phyloP scores from a whole-genome alignment of 495 filamentous ascomycete genomes.

The Penicillium odoratum region DNA sequence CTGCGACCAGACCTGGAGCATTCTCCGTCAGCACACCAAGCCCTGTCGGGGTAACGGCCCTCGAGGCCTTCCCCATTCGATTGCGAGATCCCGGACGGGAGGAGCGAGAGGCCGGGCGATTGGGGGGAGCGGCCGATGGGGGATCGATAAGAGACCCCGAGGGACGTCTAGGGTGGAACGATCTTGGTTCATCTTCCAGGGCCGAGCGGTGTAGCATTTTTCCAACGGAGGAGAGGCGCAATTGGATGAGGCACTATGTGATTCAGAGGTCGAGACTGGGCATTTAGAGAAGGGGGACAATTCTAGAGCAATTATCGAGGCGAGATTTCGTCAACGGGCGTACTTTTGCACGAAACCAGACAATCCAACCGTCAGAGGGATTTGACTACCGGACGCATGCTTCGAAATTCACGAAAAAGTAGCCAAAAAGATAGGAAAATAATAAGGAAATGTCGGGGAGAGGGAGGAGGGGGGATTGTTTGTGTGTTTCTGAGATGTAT shows the following conservation, averaged over 20 bases:
- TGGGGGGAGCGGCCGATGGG: constrained; percentile 13
- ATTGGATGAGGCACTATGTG: constrained; percentile 3
- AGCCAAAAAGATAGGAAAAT: not conserved
- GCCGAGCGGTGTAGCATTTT: constrained; percentile 34
- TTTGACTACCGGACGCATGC: not conserved
- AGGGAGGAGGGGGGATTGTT: not conserved
- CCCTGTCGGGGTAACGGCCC: constrained; percentile 20
- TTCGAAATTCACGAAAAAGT: not conserved
- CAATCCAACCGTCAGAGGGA: not conserved
- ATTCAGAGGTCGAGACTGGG: constrained; percentile 9
- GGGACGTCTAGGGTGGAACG: constrained; percentile 25
- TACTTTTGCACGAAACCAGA: not conserved
- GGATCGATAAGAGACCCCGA: constrained; percentile 22
- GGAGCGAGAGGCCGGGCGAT: constrained; percentile 23
- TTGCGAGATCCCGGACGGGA: constrained; percentile 26
- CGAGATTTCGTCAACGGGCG: not conserved
- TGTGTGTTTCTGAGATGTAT: not conserved
- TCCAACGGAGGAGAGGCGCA: not conserved
- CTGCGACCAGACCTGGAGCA: constrained; percentile 13
- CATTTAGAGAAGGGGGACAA: constrained; percentile 13
- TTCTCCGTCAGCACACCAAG: constrained; percentile 23
- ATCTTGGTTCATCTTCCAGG: constrained; percentile 27
- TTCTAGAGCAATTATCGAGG: not conserved
- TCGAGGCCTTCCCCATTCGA: constrained; percentile 21
- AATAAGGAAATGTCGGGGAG: not conserved